Conservation (phyloP, 257 asterid genomes). For the Rubia yunnanensis region DNA sequence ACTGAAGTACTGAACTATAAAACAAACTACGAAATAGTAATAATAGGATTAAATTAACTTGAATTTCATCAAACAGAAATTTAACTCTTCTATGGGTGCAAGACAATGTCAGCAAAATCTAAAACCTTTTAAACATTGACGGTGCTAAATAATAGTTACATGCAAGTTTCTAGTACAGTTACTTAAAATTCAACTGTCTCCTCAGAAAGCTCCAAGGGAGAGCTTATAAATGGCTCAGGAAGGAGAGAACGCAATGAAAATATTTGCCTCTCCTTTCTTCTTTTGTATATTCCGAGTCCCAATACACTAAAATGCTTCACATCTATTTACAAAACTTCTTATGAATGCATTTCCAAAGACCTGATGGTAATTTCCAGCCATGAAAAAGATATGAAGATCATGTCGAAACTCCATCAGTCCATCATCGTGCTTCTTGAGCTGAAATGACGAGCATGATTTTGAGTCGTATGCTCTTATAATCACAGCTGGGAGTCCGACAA, state of each 20-base stretch:
- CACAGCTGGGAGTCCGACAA: slow-evolving; percentile 64
- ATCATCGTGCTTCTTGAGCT: slow-evolving; percentile 2
- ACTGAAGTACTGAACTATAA: no score
- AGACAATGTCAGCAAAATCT: no score
- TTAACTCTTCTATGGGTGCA: no score
- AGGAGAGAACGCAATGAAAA: not conserved
- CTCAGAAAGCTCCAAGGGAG: not conserved
- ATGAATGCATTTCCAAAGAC: not conserved
- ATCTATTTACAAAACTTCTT: not conserved
- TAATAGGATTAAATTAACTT: no score
- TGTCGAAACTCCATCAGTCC: not conserved
- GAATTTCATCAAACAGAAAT: no score
- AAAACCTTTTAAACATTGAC: not conserved
- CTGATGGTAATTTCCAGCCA: not conserved
- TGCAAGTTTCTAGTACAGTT: not conserved
- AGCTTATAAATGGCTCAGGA: not conserved
- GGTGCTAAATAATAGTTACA: not conserved
- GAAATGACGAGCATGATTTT: not conserved
- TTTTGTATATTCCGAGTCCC: not conserved
- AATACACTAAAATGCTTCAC: not conserved
- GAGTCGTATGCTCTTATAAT: slow-evolving; percentile 34
- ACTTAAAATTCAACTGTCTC: not conserved
- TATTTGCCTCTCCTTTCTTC: not conserved
- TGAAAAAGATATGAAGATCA: not conserved
- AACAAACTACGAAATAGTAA: no score